Base-by-base conservation (phyloP, 352 stramenopile species). In the Pythium volutum region DNA sequence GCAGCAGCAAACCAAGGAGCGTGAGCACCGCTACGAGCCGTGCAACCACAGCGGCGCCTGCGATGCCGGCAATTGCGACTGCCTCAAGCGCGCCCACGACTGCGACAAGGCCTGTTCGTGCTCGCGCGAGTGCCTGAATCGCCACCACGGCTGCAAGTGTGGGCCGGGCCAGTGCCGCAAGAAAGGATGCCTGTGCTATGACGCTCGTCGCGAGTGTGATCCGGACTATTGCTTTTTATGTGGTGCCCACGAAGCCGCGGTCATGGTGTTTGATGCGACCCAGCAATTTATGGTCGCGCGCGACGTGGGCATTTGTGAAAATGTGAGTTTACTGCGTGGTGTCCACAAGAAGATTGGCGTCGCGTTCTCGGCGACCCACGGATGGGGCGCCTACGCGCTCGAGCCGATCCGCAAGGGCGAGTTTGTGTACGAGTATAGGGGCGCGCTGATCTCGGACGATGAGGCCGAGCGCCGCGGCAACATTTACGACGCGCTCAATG, bases 401-500 rank as follows among this genome's bases (percentile, higher is more conserved):
- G 79, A 84, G 53, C 47, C 62, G 2, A 84, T 88, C 50, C 41
- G 51, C 20, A 55, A 57, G 3, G 64, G 58, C 18, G 76, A 88
- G 48, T 86, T 86, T 48, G 76, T 88, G 41, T 88, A 84, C 51
- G 78, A 88, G 60, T 86, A 88, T 41, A 71, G 54, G 2, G 78
- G 78, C 15, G 78, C 72, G 1, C 73, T 88, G 46, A 63, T 86
- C 22, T 84, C 78, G 0, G 72, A 88, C 22, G 74, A 87, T 49
- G 79, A 89, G 49, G 77, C 79, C 2, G 77, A 87, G 57, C 67
- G 79, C 1, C 76, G 79, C 55, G 89, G 88, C n/a, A 59, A 65
- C 11, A 82, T 96, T 52, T 94, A 95, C 67, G 84, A 96, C 68
- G 81, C 81, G 67, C 64, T 79, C 34, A 82, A 88, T 50, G 81